A percentile compares a stretch with the other conserved stretches of the same genome.
These are phyloP conservation scores for Microdochium nivale DNA, from an alignment of 2,329 filamentous ascomycete genomes.

Conservation along the genomic window DNA sequence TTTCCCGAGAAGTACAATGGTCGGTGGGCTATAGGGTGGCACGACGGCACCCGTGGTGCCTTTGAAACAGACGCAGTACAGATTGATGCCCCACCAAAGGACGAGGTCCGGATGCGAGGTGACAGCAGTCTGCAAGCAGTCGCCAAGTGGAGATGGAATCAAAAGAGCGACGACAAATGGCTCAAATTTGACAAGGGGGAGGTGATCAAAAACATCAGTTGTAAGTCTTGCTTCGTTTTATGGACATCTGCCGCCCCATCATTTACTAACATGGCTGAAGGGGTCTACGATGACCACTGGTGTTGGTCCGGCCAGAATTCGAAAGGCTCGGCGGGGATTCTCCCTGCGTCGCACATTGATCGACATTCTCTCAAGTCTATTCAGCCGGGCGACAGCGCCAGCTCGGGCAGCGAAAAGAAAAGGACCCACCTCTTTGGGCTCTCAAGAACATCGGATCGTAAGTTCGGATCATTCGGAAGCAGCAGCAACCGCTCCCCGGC, in stretches of 20 bases:
- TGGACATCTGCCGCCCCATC: no score
- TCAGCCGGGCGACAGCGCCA: constrained; percentile 14
- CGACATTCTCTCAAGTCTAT: constrained; percentile 15
- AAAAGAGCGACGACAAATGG: constrained; percentile 38
- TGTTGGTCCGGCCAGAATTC: constrained; percentile 23
- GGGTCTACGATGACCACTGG: constrained; percentile 22
- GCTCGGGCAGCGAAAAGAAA: constrained; percentile 21
- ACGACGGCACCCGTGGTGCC: constrained; percentile 41
- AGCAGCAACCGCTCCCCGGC: not conserved
- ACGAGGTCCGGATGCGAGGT: constrained; percentile 36
- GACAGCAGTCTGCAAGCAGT: constrained; percentile 38
- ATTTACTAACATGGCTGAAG: constrained; percentile 8
- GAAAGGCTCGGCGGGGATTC: constrained; percentile 19
- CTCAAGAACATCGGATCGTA: constrained; percentile 14
- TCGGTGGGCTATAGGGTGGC: constrained; percentile 50
- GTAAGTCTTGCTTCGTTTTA: constrained; percentile 10
- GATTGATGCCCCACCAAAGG: constrained; percentile 35
- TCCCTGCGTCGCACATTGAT: constrained; percentile 23
- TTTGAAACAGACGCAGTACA: constrained; percentile 40
- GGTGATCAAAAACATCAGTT: constrained; percentile 51
- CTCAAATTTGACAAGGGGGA: constrained; percentile 59
- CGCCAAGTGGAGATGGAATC: constrained; percentile 44
- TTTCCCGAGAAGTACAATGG: constrained; percentile 43
- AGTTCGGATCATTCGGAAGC: constrained; percentile 7
- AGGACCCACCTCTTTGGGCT: constrained; percentile 16